Evolutionary conservation across 495 filamentous ascomycete species (phyloP), one percentile per base, ranked within the genome.

Genomic region (Aspergillus taichungensis): DNA sequence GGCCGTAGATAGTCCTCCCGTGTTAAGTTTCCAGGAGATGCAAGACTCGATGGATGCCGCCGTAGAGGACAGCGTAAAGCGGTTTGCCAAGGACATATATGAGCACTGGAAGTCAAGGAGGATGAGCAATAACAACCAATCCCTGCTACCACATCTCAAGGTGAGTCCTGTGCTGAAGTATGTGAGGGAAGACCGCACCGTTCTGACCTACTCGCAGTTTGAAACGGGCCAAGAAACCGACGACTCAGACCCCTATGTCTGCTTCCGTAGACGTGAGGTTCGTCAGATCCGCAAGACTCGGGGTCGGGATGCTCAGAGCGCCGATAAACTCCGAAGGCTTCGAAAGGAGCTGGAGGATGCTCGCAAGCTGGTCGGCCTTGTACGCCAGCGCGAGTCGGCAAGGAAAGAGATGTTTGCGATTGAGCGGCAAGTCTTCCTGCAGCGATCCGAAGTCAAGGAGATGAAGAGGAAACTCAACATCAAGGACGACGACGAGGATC

Each of bases 231-330:
- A 84, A 59, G 92, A 97, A 43, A 94, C 84, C 37, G 92, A 98
- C 63, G 92, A 98, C 53, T 77, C 84, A 52, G 92, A 98, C 67
- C 94, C 92, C 43, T 98, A 94, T 62, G 90, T 98, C 61, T 98
- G 92, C 69, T 98, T 98, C 77, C 83, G 92, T 49, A 85, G 94
- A 43, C 86, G 94, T 36, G 92, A 98, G 63, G 87, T 94, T 30
- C 87, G 92, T 34, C 87, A 92, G 62, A 87, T 87, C 39, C 83
- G 92, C 52, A 97, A 96, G 68, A 98, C 92, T 30, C 82, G 92
- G 56, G 85, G 88, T 37, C 77, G 92, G 56, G 94, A 97, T 72
- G 85, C 87, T 12, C 90, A 95, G 58, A 90, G 87, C 53, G 85
- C 83, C 42, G 92, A 98, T 56, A 97, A 95, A 63, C 76, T 98